phyloP scores from a whole-genome alignment of 805 yeast genomes.

The Hanseniaspora clermontiae region DNA sequence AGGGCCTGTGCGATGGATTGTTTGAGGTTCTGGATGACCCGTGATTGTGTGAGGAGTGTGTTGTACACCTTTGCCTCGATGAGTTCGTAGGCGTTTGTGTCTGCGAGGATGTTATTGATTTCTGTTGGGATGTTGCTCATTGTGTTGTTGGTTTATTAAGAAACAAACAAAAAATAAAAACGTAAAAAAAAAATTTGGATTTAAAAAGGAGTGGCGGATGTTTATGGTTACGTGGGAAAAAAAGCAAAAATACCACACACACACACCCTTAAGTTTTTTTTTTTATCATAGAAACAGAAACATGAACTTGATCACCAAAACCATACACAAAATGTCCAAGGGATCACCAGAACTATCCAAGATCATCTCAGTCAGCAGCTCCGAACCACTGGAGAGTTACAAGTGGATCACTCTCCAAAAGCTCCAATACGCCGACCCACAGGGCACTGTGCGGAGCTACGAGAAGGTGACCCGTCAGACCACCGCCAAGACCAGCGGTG shows the following conservation, averaged over 20 bases:
- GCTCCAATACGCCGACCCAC: slow-evolving; percentile 59
- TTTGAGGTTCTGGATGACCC: background rate
- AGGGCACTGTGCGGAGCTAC: slow-evolving; percentile 65
- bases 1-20: background rate
- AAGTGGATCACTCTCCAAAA: slow-evolving; percentile 58
- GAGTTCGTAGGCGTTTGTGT: slow-evolving; percentile 1
- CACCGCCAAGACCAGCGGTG: slow-evolving; percentile 40
- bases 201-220: too few relatives aligned
- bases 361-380: slow-evolving; percentile 19
- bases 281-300: too few relatives aligned
- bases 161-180: background rate
- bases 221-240: too few relatives aligned
- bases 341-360: slow-evolving; percentile 30
- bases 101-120: background rate
- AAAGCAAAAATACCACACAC: background rate
- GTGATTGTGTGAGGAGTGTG: background rate
- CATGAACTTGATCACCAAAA: background rate
- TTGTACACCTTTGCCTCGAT: background rate
- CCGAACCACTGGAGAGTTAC: slow-evolving; percentile 34
- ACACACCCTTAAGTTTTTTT: background rate
- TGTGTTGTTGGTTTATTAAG: background rate
- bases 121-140: slow-evolving; percentile 2
- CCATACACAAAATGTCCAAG: slow-evolving; percentile 15
- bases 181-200: background rate
- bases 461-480: slow-evolving; percentile 80